Percentiles rank a stretch among this genome's conserved stretches.
These are phyloP conservation scores for Globisporangium takayamanum DNA, from an alignment of 352 stramenopile species.

Conservation along the genomic window DNA sequence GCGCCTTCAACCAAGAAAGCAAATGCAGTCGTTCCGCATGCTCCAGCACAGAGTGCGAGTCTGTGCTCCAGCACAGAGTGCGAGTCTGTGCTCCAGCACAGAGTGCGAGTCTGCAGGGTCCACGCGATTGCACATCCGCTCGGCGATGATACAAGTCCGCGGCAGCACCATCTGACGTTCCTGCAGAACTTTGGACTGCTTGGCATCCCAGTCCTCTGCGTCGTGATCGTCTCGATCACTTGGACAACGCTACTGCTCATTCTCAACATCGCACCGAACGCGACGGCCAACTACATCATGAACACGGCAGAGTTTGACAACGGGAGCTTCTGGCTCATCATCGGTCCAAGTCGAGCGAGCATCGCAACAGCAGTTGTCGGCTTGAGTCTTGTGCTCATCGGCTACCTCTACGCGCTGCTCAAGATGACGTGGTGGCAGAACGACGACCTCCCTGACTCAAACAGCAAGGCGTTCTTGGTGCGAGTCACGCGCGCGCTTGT, in stretches of 20 bases:
- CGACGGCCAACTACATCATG: constrained; percentile 38
- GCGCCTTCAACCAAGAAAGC: not conserved
- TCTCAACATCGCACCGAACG: constrained; percentile 33
- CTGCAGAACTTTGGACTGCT: constrained; percentile 24
- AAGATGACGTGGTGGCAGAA: constrained; percentile 27
- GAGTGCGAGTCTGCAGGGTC: not conserved
- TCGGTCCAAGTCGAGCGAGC: constrained; percentile 10
- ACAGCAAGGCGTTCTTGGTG: constrained; percentile 1
- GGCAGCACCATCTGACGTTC: constrained; percentile 16
- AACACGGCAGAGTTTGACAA: constrained; percentile 38
- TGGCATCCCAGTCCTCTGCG: constrained; percentile 17
- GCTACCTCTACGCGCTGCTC: constrained; percentile 21
- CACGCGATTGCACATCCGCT: not conserved
- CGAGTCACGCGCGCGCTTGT: constrained; percentile 5
- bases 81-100: too few species aligned
- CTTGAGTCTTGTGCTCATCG: constrained; percentile 16
- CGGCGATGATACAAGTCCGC: not conserved
- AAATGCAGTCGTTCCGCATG: constrained; percentile 1
- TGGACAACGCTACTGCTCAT: constrained; percentile 34
- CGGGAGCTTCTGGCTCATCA: constrained; percentile 41
- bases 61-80: not conserved
- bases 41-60: not conserved
- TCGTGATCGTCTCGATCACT: constrained; percentile 16
- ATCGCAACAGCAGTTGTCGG: constrained; percentile 17
- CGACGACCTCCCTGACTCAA: constrained; percentile 3